Conservation (phyloP, 2,329 filamentous ascomycete species). For the Aspergillus sp. region DNA sequence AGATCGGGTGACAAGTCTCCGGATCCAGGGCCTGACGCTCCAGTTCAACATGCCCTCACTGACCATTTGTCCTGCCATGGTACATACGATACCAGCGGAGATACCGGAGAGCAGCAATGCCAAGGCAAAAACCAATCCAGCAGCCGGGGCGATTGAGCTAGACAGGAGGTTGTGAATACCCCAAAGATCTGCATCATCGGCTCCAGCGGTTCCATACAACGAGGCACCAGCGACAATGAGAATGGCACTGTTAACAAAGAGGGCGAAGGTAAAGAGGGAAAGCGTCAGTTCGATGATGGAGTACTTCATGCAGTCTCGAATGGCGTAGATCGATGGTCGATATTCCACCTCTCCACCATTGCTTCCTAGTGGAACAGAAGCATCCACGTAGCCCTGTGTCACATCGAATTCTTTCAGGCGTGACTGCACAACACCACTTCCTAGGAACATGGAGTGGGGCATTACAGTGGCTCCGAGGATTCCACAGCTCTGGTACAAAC, state of each 20-base stretch:
- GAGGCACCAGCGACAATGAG: constrained; percentile 76
- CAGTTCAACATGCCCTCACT: constrained; percentile 76
- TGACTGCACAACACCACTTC: constrained; percentile 52
- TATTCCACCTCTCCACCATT: constrained; percentile 56
- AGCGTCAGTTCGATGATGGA: constrained; percentile 66
- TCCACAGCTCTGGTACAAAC: constrained; percentile 51
- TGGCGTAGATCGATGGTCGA: constrained; percentile 66
- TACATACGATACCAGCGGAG: constrained; percentile 81
- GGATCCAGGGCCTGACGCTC: constrained; percentile 70
- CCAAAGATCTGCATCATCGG: constrained; percentile 71
- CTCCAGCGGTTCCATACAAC: constrained; percentile 59
- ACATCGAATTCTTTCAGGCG: constrained; percentile 47
- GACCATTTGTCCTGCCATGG: constrained; percentile 85
- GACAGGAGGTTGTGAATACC: constrained; percentile 72
- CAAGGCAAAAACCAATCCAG: constrained; percentile 78
- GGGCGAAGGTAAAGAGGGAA: constrained; percentile 74
- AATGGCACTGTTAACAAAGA: constrained; percentile 81
- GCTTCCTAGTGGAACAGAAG: constrained; percentile 23
- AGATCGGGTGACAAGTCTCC: constrained; percentile 69
- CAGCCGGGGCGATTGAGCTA: constrained; percentile 63
- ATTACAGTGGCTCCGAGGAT: constrained; percentile 53
- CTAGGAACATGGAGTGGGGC: constrained; percentile 57
- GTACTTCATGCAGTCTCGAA: constrained; percentile 68
- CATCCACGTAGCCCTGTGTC: constrained; percentile 31
- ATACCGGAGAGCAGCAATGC: constrained; percentile 75